A percentile compares a stretch with the other conserved stretches of the same genome.
Evolutionary conservation across 768 basidiomycete species (phyloP).

Genomic region (Plicaturopsis crispa): DNA sequence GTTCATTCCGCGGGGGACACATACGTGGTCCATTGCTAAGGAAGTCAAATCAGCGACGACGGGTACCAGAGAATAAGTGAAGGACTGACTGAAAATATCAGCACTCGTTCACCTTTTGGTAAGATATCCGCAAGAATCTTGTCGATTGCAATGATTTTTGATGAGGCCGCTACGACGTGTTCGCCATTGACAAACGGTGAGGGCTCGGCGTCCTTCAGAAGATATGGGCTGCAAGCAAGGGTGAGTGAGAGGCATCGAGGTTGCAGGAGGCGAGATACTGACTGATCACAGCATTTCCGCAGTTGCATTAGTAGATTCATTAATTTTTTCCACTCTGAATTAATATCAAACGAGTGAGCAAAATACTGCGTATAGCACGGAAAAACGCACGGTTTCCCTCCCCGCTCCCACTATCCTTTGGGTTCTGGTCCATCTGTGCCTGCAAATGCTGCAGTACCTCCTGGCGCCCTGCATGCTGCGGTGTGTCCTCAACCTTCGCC

Average conservation of each 20-base stretch:
- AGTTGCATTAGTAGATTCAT: slow-evolving; percentile 71
- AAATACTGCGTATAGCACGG: neutral
- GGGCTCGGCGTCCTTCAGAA: slow-evolving; percentile 41
- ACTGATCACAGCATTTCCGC: slow-evolving; percentile 67
- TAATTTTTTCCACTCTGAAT: slow-evolving; percentile 43
- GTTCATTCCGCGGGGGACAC: slow-evolving; percentile 3
- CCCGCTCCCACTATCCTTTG: slow-evolving; percentile 14
- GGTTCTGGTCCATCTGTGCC: slow-evolving; percentile 25
- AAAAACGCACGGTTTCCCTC: slow-evolving; percentile 21
- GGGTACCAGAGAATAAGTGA: neutral
- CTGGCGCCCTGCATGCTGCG: slow-evolving; percentile 23
- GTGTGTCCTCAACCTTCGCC: slow-evolving; percentile 13
- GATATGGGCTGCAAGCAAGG: slow-evolving; percentile 36
- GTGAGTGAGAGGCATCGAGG: slow-evolving; percentile 1
- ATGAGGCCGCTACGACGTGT: slow-evolving; percentile 47
- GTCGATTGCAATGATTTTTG: slow-evolving; percentile 50
- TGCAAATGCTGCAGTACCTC: slow-evolving; percentile 32
- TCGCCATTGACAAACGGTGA: slow-evolving; percentile 43
- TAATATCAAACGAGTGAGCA: slow-evolving; percentile 1
- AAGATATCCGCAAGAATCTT: slow-evolving; percentile 49
- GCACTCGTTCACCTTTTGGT: slow-evolving; percentile 52
- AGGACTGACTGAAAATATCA: slow-evolving; percentile 57
- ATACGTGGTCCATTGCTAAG: slow-evolving; percentile 55
- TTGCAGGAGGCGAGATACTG: slow-evolving; percentile 11
- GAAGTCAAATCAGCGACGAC: neutral